These are phyloP conservation scores for Talaromyces borbonicus DNA, from an alignment of 495 filamentous ascomycete species.

Conservation along the genomic window DNA sequence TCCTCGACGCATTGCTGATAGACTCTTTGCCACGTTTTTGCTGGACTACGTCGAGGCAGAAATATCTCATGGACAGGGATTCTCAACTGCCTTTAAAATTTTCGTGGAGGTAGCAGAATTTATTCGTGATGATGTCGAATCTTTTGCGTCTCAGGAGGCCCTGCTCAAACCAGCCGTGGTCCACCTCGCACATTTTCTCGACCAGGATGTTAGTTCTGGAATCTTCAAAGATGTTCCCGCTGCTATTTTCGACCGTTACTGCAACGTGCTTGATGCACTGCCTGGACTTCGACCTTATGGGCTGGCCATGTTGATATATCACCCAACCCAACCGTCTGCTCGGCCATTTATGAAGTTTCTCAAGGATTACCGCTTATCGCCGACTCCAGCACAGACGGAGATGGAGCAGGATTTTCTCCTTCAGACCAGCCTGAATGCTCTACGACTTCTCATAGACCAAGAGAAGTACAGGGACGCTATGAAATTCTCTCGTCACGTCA, in stretches of 20 bases:
- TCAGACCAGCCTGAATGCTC: slow-evolving; percentile 22
- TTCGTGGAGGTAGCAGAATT: slow-evolving; percentile 17
- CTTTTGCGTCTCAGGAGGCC: slow-evolving; percentile 11
- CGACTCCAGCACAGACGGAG: slow-evolving; percentile 14
- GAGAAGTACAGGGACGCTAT: slow-evolving; percentile 20
- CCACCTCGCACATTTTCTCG: slow-evolving; percentile 16
- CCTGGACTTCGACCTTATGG: slow-evolving; percentile 15
- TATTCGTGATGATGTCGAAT: not conserved
- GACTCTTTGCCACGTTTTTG: slow-evolving; percentile 19
- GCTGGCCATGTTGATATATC: slow-evolving; percentile 22
- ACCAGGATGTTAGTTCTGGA: slow-evolving; percentile 10
- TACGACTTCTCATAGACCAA: slow-evolving; percentile 26
- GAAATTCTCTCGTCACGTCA: slow-evolving; percentile 22
- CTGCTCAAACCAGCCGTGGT: slow-evolving; percentile 16
- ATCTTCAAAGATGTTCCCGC: slow-evolving; percentile 12
- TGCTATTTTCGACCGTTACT: slow-evolving; percentile 25
- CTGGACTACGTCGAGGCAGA: slow-evolving; percentile 25
- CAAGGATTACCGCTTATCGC: slow-evolving; percentile 8
- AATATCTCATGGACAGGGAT: slow-evolving; percentile 22
- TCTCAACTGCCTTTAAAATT: slow-evolving; percentile 20
- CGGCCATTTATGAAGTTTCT: slow-evolving; percentile 23
- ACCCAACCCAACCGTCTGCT: slow-evolving; percentile 26
- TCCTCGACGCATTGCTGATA: slow-evolving; percentile 7
- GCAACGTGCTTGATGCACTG: slow-evolving; percentile 15
- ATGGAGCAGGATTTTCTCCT: slow-evolving; percentile 19